These are phyloP conservation scores for Phytophthora crassamura DNA, from an alignment of 352 stramenopile genomes.

Conservation along the genomic window DNA sequence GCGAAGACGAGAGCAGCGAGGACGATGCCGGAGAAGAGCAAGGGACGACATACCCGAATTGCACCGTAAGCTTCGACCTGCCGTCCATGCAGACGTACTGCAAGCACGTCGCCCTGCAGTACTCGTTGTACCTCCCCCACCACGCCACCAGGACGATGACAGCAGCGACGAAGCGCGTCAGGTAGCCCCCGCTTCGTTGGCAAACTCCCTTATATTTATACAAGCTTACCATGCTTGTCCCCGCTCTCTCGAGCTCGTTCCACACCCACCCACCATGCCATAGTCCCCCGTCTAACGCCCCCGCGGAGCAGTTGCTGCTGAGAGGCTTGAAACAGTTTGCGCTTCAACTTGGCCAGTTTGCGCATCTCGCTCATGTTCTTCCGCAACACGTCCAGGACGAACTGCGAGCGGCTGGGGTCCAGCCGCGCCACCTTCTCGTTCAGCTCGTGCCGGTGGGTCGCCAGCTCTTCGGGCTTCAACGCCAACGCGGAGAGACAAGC, in stretches of 20 bases:
- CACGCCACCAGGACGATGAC: constrained; percentile 25
- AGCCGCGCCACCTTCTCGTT: constrained; percentile 61
- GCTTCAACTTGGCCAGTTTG: constrained; percentile 70
- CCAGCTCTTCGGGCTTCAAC: constrained; percentile 59
- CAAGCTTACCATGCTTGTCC: constrained; percentile 32
- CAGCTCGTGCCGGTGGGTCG: constrained; percentile 55
- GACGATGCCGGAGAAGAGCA: constrained; percentile 8
- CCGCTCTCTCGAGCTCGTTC: background rate
- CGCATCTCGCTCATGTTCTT: constrained; percentile 78
- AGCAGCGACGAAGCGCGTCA: constrained; percentile 21
- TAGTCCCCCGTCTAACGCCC: constrained; percentile 37
- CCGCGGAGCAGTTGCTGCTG: constrained; percentile 57
- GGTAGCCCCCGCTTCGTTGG: constrained; percentile 12
- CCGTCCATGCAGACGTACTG: constrained; percentile 81
- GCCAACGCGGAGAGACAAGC: constrained; percentile 40
- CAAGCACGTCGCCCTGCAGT: constrained; percentile 61
- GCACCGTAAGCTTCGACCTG: constrained; percentile 47
- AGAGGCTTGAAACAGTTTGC: constrained; percentile 67
- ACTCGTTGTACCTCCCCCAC: constrained; percentile 56
- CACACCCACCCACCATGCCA: background rate
- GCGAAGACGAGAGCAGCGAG: constrained; percentile 8
- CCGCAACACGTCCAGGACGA: constrained; percentile 73
- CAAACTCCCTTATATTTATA: constrained; percentile 40
- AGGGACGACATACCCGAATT: constrained; percentile 31
- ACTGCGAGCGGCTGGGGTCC: constrained; percentile 65